Evolutionary conservation across 2,329 filamentous ascomycete genomes (phyloP), one percentile per base, ranked within the genome.

Genomic region (Canariomyces notabilis): DNA sequence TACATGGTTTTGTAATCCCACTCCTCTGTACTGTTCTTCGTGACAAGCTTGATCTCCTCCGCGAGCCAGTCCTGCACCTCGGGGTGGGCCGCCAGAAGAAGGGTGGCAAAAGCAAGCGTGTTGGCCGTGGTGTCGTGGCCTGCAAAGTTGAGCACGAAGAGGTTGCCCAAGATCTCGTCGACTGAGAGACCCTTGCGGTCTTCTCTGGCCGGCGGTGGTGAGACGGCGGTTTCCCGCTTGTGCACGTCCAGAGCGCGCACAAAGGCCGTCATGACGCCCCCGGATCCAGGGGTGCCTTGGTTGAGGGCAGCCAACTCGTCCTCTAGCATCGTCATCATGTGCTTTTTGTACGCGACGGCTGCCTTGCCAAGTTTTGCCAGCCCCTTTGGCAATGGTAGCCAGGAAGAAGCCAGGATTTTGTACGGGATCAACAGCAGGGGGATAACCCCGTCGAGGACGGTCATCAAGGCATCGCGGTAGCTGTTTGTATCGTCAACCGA

Each of bases 121-220:
- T 72, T 67, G 1, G 73, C 70, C 0, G 72, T 73, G 0, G 73
- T 76, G 47, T 77, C 74, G 46, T 76, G 72, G 0, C 74, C 74
- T 0, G 74, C 74, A 40, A 76, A 63, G 38, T 71, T 74, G 50
- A 75, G 33, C 70, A 70, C 51, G 26, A 62, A 63, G n/a, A 61
- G 45, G 20, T 63, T 59, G 2, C 61, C 58, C 11, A 53, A 56
- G 18, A 57, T 53, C 20, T 62, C 57, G 7, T 56, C 48, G 3
- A 54, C 33, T 0, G 51, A 55, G 6, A 60, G 48, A 1, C 54
- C 55, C n/a, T 46, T 52, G 15, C 43, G 55, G 7, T 37, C 38
- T 19, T 11, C 37, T 44, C 48, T 50, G 26, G n/a, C 21, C 7
- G 8, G 8, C 16, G n/a, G 4, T 9, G 26, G 6, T 11, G 26